These are phyloP conservation scores for Coniella lustricola DNA, from an alignment of 2,329 filamentous ascomycete species.

Conservation along the genomic window DNA sequence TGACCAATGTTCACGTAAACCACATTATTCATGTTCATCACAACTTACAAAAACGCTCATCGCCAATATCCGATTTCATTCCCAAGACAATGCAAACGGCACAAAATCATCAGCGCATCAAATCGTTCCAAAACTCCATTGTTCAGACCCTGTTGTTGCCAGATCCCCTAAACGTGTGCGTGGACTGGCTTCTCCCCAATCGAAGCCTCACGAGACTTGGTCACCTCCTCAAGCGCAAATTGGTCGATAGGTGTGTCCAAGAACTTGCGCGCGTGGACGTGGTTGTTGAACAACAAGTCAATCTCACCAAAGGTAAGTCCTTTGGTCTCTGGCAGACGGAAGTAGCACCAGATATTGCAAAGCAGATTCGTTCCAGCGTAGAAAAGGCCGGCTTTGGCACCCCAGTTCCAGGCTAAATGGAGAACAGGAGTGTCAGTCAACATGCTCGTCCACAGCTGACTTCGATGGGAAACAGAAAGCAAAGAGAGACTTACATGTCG, in stretches of 20 bases:
- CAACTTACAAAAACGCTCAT: too few relatives aligned
- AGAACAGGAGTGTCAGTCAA: not conserved
- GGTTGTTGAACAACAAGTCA: constrained; percentile 23
- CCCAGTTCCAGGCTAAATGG: constrained; percentile 27
- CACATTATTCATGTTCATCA: not conserved
- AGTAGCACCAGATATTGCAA: constrained; percentile 25
- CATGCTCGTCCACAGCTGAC: too few relatives aligned
- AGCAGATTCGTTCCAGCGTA: constrained; percentile 24
- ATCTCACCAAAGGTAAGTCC: constrained; percentile 17
- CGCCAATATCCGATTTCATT: too few relatives aligned
- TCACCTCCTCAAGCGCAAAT: not conserved
- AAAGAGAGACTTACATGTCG: constrained; percentile 17
- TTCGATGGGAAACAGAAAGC: too few relatives aligned
- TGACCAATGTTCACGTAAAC: too few relatives aligned
- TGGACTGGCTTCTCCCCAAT: constrained; percentile 6
- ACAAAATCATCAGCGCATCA: too few relatives aligned
- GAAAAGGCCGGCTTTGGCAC: constrained; percentile 24
- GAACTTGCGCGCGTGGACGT: constrained; percentile 14
- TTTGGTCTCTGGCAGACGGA: constrained; percentile 25
- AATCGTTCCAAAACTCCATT: too few relatives aligned
- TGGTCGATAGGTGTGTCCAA: constrained; percentile 24
- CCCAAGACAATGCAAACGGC: too few relatives aligned
- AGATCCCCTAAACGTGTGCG: not conserved
- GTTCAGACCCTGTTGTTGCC: too few relatives aligned
- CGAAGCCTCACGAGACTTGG: constrained; percentile 2